These are phyloP conservation scores for Grifola frondosa DNA, from an alignment of 1,284 basidiomycete genomes.

Conservation along the genomic window DNA sequence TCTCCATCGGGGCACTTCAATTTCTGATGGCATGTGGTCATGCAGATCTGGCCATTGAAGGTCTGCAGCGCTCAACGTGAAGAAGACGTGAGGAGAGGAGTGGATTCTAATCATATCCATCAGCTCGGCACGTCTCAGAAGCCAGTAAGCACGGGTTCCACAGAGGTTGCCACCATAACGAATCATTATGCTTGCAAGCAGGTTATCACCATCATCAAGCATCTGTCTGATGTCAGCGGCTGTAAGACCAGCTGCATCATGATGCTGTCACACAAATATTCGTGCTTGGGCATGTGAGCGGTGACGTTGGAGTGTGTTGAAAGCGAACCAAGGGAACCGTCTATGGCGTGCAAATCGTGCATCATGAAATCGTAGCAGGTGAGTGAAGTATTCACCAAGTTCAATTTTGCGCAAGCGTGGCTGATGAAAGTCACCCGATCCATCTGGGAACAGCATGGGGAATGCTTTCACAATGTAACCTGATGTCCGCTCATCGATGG, in stretches of 20 bases:
- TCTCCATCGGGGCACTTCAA: background rate
- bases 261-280: background rate
- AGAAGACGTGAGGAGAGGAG: background rate
- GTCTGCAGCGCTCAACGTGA: background rate
- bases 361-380: background rate
- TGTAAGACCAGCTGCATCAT: background rate
- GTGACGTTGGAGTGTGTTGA: background rate
- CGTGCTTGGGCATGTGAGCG: background rate
- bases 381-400: background rate
- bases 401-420: background rate
- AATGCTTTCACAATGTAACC: background rate
- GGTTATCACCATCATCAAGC: background rate
- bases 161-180: background rate
- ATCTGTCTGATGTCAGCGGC: background rate
- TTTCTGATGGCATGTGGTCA: background rate
- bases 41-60: background rate
- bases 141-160: background rate
- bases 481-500: background rate
- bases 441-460: background rate
- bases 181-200: background rate
- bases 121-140: background rate
- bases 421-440: background rate
- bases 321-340: background rate
- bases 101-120: background rate
- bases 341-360: background rate